Evolutionary conservation across 352 stramenopile genomes (phyloP), one percentile per base, ranked within the genome.

Genomic region (Pythium guiyangense): DNA sequence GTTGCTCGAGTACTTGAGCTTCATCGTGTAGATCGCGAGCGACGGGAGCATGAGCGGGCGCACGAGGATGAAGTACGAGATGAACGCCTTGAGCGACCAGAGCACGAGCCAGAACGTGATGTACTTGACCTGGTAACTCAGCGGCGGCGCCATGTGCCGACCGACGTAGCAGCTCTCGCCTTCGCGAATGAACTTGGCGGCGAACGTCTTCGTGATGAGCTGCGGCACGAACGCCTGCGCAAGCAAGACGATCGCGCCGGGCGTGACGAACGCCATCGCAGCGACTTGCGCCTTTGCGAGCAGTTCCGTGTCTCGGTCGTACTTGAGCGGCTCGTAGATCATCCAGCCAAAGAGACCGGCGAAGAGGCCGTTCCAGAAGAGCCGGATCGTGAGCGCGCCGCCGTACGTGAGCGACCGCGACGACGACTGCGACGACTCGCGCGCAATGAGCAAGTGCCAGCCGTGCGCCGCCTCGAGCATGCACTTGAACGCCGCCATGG

Each of bases 11-110:
- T 90, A 87, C 25, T 77, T 52, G 2, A 88, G 57, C 6, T 74
- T 52, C 77, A 90, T 87, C 52, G 84, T 63, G 60, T 86, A 87
- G 48, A 90, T 88, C 42, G 77, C 79, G 2, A 90, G 62, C 26
- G 79, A 88, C 22, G 79, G 79, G 17, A 86, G 64, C 59, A 90
- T 76, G 51, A 90, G 48, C 31, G 79, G 79, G 12, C 76, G 71
- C 17, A 90, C 71, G 15, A 88, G 53, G 46, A 90, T 83, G 59
- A 83, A 85, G 62, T 88, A 90, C 55, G 77, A 88, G 27, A 88
- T 56, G 52, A 73, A 81, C 14, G 75, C 74, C 69, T 90, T 88
- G 20, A 78, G 48, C 2, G 62, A 29, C 77, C 74, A 90, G 22
- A 90, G 57, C 0, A 88, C 29, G 5, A 90, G 18, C 79, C 79